Percentiles rank a stretch among this genome's conserved stretches.
Conservation (phyloP, 352 stramenopile species). For the Saprolegnia diclina region DNA sequence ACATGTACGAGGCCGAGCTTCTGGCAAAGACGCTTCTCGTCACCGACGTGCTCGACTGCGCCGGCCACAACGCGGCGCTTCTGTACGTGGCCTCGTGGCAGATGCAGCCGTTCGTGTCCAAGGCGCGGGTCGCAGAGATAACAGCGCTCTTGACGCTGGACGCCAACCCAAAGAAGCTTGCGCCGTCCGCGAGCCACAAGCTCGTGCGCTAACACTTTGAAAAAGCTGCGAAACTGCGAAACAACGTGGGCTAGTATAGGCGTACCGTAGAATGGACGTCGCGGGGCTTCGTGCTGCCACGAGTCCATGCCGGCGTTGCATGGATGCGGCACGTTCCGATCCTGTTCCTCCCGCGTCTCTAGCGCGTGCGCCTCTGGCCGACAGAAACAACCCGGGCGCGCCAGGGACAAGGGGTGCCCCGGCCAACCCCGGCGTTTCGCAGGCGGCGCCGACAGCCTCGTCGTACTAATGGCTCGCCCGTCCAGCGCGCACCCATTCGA, state of each 20-base stretch:
- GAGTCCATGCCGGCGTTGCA: not conserved
- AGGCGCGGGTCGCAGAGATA: conserved; percentile 2
- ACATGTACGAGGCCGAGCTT: conserved; percentile 76
- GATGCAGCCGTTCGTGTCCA: conserved; percentile 77
- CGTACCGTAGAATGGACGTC: not conserved
- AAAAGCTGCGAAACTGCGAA: not conserved
- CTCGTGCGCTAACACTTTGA: not conserved
- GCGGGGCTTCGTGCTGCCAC: not conserved
- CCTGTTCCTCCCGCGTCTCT: not conserved
- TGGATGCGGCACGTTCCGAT: not conserved
- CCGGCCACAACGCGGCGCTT: conserved; percentile 58
- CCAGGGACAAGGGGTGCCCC: no score
- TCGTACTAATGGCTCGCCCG: no score
- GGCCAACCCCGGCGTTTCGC: no score
- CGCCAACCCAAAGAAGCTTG: conserved; percentile 11
- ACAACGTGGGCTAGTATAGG: not conserved
- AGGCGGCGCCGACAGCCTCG: no score
- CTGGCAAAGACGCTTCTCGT: conserved; percentile 72
- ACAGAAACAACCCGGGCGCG: no score
- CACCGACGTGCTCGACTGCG: conserved; percentile 59
- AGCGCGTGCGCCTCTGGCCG: not conserved
- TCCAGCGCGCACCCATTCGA: not conserved
- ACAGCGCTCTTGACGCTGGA: not conserved
- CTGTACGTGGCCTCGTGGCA: conserved; percentile 80
- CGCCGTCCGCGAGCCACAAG: not conserved